Evolutionary conservation across 2,329 filamentous ascomycete genomes (phyloP).

Genomic region (Talaromyces albobiverticillius): DNA sequence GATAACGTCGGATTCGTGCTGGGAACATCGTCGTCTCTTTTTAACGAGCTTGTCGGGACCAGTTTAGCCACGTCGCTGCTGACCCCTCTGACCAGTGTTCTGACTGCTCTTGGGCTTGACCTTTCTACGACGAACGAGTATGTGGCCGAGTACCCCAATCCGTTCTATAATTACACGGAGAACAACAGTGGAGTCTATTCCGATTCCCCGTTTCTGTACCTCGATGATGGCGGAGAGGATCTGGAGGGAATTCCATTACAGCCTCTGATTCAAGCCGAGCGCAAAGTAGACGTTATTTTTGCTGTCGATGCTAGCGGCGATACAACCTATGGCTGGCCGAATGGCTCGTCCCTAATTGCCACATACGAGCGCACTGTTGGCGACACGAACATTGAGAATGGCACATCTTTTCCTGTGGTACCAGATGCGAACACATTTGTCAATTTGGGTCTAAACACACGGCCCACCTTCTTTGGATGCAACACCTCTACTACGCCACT

Average conservation of each 20-base stretch:
- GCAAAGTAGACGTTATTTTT: slow-evolving; percentile 77
- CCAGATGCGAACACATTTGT: slow-evolving; percentile 75
- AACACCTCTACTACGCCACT: slow-evolving; percentile 65
- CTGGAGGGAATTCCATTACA: slow-evolving; percentile 75
- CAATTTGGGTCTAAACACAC: slow-evolving; percentile 70
- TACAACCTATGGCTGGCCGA: slow-evolving; percentile 67
- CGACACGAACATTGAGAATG: slow-evolving; percentile 56
- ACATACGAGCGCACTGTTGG: slow-evolving; percentile 67
- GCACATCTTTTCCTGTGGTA: slow-evolving; percentile 67
- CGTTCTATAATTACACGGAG: slow-evolving; percentile 66
- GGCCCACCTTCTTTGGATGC: slow-evolving; percentile 79
- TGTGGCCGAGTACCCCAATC: slow-evolving; percentile 76
- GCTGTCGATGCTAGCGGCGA: slow-evolving; percentile 76
- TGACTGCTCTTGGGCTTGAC: slow-evolving; percentile 49
- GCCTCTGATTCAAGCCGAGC: slow-evolving; percentile 70
- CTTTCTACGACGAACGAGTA: slow-evolving; percentile 64
- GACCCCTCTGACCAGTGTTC: slow-evolving; percentile 49
- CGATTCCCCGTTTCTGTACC: slow-evolving; percentile 54
- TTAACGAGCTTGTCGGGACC: slow-evolving; percentile 74
- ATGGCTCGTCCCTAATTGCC: slow-evolving; percentile 70
- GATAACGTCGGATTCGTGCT: slow-evolving; percentile 81
- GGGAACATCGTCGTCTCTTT: slow-evolving; percentile 80
- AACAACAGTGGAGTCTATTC: slow-evolving; percentile 58
- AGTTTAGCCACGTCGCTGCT: slow-evolving; percentile 56
- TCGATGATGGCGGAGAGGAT: slow-evolving; percentile 78